Evolutionary conservation across 2,329 filamentous ascomycete species (phyloP).

Genomic region (Leptoxyphium fumago): DNA sequence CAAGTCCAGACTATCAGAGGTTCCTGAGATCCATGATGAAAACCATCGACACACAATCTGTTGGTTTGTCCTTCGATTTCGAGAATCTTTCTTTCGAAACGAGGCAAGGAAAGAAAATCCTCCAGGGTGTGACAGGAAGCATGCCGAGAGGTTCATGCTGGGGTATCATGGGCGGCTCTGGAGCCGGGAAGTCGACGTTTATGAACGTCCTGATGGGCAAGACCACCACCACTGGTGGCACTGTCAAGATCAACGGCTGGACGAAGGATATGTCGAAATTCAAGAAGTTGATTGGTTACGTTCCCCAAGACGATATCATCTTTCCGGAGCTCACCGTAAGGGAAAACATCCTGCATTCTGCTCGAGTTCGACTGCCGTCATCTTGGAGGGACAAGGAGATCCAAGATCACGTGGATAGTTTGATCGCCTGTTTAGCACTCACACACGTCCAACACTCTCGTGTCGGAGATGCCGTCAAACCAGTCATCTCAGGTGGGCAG

Average conservation of each 20-base stretch:
- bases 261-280: constrained; percentile 31
- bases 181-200: constrained; percentile 46
- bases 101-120: constrained; percentile 23
- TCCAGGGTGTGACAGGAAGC: constrained; percentile 39
- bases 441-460: constrained; percentile 37
- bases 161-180: constrained; percentile 45
- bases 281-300: constrained; percentile 47
- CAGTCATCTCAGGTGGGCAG: constrained; percentile 43
- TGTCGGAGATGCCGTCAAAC: constrained; percentile 37
- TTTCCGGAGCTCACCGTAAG: constrained; percentile 45
- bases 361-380: constrained; percentile 37
- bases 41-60: constrained; percentile 35
- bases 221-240: constrained; percentile 33
- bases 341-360: constrained; percentile 48
- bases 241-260: constrained; percentile 39
- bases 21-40: constrained; percentile 41
- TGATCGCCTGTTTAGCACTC: constrained; percentile 40
- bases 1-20: constrained; percentile 28
- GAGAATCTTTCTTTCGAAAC: constrained; percentile 26
- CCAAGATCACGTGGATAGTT: constrained; percentile 38
- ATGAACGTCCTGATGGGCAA: constrained; percentile 49
- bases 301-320: constrained; percentile 47
- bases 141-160: constrained; percentile 41
- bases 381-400: constrained; percentile 38
- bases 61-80: constrained; percentile 41